A percentile compares a stretch with the other conserved stretches of the same genome.
These are phyloP conservation scores for Saccharomycopsis javanensis DNA, from an alignment of 805 yeast genomes.

Conservation along the genomic window DNA sequence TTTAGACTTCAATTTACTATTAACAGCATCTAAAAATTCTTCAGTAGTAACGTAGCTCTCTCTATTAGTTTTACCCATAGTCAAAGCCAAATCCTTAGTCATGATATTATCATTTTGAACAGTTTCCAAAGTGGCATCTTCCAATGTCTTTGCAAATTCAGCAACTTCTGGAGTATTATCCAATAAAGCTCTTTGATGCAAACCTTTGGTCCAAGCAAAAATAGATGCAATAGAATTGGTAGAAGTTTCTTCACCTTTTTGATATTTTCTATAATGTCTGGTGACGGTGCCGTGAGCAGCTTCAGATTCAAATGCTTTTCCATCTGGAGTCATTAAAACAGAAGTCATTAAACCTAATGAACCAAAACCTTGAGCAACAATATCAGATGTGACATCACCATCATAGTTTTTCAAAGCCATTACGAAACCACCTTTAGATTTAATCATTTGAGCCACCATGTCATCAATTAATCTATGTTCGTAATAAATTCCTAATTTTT, in stretches of 20 bases:
- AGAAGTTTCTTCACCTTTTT: slow-evolving; percentile 93
- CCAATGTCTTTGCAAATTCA: slow-evolving; percentile 67
- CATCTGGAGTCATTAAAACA: slow-evolving; percentile 93
- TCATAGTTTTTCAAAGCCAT: slow-evolving; percentile 97
- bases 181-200: slow-evolving; percentile 83
- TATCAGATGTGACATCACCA: slow-evolving; percentile 95
- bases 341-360: slow-evolving; percentile 96
- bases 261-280: slow-evolving; percentile 92
- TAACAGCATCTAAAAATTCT: slow-evolving; percentile 81
- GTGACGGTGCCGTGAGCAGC: slow-evolving; percentile 99
- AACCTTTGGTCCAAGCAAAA: slow-evolving; percentile 94
- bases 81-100: slow-evolving; percentile 94
- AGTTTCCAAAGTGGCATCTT: slow-evolving; percentile 77
- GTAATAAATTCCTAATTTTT: slow-evolving; percentile 79
- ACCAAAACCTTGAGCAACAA: slow-evolving; percentile 97
- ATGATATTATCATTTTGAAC: slow-evolving; percentile 76
- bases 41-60: slow-evolving; percentile 79
- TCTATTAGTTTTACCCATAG: slow-evolving; percentile 80
- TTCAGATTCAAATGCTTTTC: slow-evolving; percentile 89
- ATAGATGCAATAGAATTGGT: slow-evolving; percentile 96
- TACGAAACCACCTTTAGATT: slow-evolving; percentile 88
- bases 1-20: slow-evolving; percentile 40
- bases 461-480: slow-evolving; percentile 96
- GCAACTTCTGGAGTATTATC: slow-evolving; percentile 82
- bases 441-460: slow-evolving; percentile 98